phyloP scores from a whole-genome alignment of 2,329 filamentous ascomycete species.

The Meredithiella fracta region DNA sequence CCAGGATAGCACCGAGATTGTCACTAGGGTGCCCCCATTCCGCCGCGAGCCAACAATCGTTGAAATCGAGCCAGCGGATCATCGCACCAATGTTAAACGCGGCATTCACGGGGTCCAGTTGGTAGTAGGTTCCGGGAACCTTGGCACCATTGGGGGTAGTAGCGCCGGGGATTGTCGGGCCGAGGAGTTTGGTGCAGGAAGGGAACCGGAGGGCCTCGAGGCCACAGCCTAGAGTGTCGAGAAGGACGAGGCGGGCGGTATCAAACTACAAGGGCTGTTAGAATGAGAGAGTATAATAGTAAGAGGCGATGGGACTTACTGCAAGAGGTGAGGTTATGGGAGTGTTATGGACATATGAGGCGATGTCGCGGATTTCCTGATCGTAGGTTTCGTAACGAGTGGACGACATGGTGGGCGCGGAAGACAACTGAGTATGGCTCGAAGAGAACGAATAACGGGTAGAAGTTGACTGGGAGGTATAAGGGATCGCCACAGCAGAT shows the following conservation, averaged over 20 bases:
- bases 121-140: slow-evolving; percentile 81
- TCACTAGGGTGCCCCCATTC: slow-evolving; percentile 99
- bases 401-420: slow-evolving; percentile 34
- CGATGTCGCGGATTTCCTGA: slow-evolving; percentile 88
- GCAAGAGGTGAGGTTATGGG: slow-evolving; percentile 81
- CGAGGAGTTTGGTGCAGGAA: slow-evolving; percentile 88
- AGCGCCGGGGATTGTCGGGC: slow-evolving; percentile 80
- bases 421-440: slow-evolving; percentile 15
- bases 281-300: background rate
- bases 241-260: slow-evolving; percentile 88
- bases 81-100: slow-evolving; percentile 98
- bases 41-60: slow-evolving; percentile 97
- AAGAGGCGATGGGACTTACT: slow-evolving; percentile 37
- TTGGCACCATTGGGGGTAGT: slow-evolving; percentile 80
- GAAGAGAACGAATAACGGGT: slow-evolving; percentile 26
- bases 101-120: slow-evolving; percentile 86
- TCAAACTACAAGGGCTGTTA: slow-evolving; percentile 47
- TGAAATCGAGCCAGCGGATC: slow-evolving; percentile 99
- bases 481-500: too few species aligned
- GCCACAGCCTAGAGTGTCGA: slow-evolving; percentile 93
- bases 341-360: slow-evolving; percentile 84
- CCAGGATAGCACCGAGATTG: slow-evolving; percentile 91
- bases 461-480: too few species aligned
- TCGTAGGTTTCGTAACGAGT: slow-evolving; percentile 49
- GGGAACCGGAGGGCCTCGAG: slow-evolving; percentile 90